phyloP scores from a whole-genome alignment of 2,329 filamentous ascomycete species.

The Diaporthe aspalathi region DNA sequence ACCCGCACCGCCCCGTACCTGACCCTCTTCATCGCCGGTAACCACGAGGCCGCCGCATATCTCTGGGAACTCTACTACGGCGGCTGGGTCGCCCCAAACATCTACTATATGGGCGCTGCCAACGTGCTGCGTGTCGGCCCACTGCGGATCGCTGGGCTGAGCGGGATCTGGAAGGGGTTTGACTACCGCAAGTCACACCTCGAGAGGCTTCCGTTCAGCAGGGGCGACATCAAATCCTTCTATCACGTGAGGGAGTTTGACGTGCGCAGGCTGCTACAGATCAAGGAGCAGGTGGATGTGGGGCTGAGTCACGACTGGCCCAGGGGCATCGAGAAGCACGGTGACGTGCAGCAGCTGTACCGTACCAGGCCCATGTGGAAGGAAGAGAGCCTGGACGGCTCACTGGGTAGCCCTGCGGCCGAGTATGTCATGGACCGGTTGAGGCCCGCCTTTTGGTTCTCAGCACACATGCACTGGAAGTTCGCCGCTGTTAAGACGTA shows the following conservation, averaged over 20 bases:
- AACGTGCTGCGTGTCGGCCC: conserved; percentile 88
- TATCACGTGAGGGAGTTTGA: conserved; percentile 94
- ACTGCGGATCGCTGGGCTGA: conserved; percentile 87
- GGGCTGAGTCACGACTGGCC: conserved; percentile 98
- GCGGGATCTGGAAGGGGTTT: conserved; percentile 93
- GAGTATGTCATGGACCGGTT: conserved; percentile 83
- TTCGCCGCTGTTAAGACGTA: conserved; percentile 78
- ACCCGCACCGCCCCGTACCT: conserved; percentile 81
- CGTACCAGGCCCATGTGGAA: conserved; percentile 79
- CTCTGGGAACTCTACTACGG: conserved; percentile 95
- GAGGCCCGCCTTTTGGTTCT: conserved; percentile 89
- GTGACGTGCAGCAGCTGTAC: conserved; percentile 77
- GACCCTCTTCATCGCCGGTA: conserved; percentile 92
- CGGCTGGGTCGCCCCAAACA: conserved; percentile 96
- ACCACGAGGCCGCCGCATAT: conserved; percentile 93
- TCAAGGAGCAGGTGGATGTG: conserved; percentile 89
- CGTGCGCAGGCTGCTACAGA: conserved; percentile 85
- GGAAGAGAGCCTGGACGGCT: conserved; percentile 79
- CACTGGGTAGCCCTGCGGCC: conserved; percentile 83
- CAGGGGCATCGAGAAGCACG: conserved; percentile 80
- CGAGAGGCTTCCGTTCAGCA: conserved; percentile 87
- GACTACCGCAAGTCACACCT: conserved; percentile 87
- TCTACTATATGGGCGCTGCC: conserved; percentile 95
- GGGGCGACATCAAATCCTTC: conserved; percentile 80
- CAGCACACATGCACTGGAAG: conserved; percentile 91